Percentiles rank a stretch among this genome's conserved stretches.
phyloP scores from a whole-genome alignment of 2,329 filamentous ascomycete species.

The Coccinonectria pachysandricola region DNA sequence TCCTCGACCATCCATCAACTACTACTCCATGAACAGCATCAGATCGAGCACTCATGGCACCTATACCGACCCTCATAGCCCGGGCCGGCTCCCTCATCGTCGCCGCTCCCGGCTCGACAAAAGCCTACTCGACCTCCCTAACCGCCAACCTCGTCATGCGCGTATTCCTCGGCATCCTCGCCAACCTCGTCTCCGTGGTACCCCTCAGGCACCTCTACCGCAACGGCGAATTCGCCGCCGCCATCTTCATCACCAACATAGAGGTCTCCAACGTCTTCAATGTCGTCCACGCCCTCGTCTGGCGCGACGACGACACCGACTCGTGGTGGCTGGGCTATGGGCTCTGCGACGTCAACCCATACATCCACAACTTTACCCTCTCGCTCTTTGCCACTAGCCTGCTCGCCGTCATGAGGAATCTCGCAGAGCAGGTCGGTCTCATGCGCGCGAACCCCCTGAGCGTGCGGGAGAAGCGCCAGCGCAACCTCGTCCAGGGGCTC shows the following conservation, averaged over 20 bases:
- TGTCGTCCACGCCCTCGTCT: conserved; percentile 41
- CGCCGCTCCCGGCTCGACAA: conserved; percentile 9
- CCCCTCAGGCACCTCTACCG: conserved; percentile 40
- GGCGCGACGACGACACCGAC: conserved; percentile 39
- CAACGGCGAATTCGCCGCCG: conserved; percentile 44
- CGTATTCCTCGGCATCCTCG: conserved; percentile 35
- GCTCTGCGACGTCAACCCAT: conserved; percentile 43
- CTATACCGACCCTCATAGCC: conserved; percentile 8
- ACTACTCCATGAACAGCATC: too few species aligned
- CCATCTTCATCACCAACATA: conserved; percentile 36
- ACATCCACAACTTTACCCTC: conserved; percentile 35
- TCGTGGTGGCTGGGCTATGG: conserved; percentile 42
- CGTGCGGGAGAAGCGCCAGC: conserved; percentile 29
- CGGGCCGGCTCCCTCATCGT: conserved; percentile 14
- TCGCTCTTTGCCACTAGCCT: conserved; percentile 40
- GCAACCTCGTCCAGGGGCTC: conserved; percentile 36
- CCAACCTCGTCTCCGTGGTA: conserved; percentile 37
- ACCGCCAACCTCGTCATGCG: conserved; percentile 38
- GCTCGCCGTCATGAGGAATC: conserved; percentile 44
- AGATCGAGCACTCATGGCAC: conserved; percentile 8
- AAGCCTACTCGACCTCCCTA: conserved; percentile 21
- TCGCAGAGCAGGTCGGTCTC: conserved; percentile 39
- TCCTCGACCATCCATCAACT: too few species aligned
- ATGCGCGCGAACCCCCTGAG: conserved; percentile 30
- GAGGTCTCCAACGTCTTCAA: conserved; percentile 38